A percentile compares a stretch with the other conserved stretches of the same genome.
phyloP scores from a whole-genome alignment of 1,139 yeast species.

The Taphrina sp. region DNA sequence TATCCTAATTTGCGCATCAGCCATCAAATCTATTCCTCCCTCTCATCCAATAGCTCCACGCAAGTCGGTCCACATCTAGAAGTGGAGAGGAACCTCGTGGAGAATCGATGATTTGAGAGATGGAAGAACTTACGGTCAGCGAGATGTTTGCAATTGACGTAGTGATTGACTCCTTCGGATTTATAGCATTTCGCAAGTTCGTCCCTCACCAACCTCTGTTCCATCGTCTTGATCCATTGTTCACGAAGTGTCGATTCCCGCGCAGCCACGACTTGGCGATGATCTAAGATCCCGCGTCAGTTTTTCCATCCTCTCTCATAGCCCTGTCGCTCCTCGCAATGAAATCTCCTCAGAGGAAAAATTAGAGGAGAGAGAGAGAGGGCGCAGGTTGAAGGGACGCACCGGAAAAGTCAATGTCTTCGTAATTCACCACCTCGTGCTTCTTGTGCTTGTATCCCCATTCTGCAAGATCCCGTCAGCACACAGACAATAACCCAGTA shows the following conservation, averaged over 20 bases:
- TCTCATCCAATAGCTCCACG: too few relatives aligned
- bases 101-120: too few relatives aligned
- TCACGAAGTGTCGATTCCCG: conserved; percentile 30
- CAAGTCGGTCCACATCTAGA: too few relatives aligned
- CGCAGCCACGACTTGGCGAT: conserved; percentile 28
- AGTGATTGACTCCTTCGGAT: conserved; percentile 39
- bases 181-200: conserved; percentile 39
- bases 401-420: conserved; percentile 25
- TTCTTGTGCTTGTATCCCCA: conserved; percentile 14
- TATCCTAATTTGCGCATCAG: conserved; percentile 15
- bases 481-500: too few relatives aligned
- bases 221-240: conserved; percentile 36
- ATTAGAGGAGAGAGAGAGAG: too few relatives aligned
- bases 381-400: background rate
- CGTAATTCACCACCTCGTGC: conserved; percentile 16
- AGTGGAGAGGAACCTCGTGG: too few relatives aligned
- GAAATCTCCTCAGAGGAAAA: too few relatives aligned
- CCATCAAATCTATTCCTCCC: too few relatives aligned
- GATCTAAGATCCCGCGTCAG: conserved; percentile 7
- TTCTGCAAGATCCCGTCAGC: background rate
- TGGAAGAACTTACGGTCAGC: conserved; percentile 31
- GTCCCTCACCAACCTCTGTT: conserved; percentile 38
- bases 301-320: background rate
- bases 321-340: too few relatives aligned
- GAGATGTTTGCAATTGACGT: conserved; percentile 39